Base-by-base conservation (phyloP, 345 rosid genomes). In the Syzygium grande region DNA sequence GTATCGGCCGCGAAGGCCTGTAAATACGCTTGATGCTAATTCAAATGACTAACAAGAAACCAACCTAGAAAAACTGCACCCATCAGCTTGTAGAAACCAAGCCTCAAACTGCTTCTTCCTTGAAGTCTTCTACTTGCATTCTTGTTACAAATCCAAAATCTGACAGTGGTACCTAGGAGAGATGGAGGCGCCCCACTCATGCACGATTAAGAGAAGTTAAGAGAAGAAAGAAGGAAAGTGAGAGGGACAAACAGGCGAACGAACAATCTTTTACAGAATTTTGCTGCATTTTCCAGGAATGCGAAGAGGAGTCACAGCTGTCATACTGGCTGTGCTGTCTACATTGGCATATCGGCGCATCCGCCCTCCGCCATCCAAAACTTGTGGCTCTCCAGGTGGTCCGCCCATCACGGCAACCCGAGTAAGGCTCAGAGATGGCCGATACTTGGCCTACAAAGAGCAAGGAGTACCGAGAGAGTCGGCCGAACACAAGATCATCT, bases 371-470 rank as follows among this genome's bases (percentile, higher is more conserved):
- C 92, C 92, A 43, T 46, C 92, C 25, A 91, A 86, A 46, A 68
- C 88, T 38, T 86, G 91, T 52, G 94, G 93, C 87, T 92, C 93
- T 84, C 90, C 91, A 1, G 92, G 79, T 2, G 92, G 94, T 43
- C 88, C 89, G n/a, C 85, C 91, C 56, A 86, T 92, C 83, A 94
- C 92, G 52, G 89, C 91, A 6, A 90, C 91, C 29, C 91, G 93
- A 85, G 88, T 94, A 79, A 90, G 90, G 89, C 88, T 94, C 17
- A 90, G 92, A 88, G 94, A 94, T 77, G 95, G 93, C 25, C 91
- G 95, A 85, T 89, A 93, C 88, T 63, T 95, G 84, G 94, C 95
- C 78, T 93, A 93, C 93, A 88, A 84, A 34, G 94, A 94, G 87
- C 91, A 87, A 29, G 95, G 97, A 38, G 38, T 89, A 51, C 10